Evolutionary conservation across 108 stramenopile species (phyloP).

Genomic region (Nitzschia putrida): DNA sequence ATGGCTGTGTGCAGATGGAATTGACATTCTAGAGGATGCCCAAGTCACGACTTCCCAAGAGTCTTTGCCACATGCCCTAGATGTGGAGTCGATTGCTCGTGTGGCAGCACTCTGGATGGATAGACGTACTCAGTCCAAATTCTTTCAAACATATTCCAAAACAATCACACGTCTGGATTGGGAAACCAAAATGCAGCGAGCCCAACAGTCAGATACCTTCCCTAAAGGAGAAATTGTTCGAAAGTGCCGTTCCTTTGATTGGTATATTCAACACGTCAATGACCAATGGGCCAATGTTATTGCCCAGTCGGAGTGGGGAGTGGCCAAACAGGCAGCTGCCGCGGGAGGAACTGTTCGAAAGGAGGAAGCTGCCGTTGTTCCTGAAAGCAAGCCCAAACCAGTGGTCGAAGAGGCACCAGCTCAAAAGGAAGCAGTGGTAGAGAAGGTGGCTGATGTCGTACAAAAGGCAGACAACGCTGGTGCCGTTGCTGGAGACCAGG

Average conservation of each 20-base stretch:
- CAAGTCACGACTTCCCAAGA: constrained; percentile 13
- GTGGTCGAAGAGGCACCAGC: background rate
- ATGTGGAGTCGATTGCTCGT: constrained; percentile 47
- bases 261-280: constrained; percentile 65
- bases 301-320: constrained; percentile 17
- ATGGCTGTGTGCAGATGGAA: constrained; percentile 89
- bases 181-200: constrained; percentile 56
- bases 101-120: constrained; percentile 82
- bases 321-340: background rate
- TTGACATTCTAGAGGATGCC: constrained; percentile 64
- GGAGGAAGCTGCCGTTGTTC: background rate
- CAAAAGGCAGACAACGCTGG: background rate
- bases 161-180: constrained; percentile 47
- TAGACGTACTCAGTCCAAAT: constrained; percentile 34
- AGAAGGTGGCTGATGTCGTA: background rate
- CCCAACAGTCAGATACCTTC: constrained; percentile 45
- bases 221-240: constrained; percentile 46
- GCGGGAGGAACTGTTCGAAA: background rate
- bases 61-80: constrained; percentile 14
- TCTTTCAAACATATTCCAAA: constrained; percentile 50
- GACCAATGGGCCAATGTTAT: constrained; percentile 39
- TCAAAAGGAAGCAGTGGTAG: background rate
- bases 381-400: background rate
- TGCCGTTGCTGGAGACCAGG: constrained; percentile 12
- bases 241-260: constrained; percentile 76